Evolutionary conservation across 306 rosid species (phyloP).

Genomic region (Cicer yamashitae): DNA sequence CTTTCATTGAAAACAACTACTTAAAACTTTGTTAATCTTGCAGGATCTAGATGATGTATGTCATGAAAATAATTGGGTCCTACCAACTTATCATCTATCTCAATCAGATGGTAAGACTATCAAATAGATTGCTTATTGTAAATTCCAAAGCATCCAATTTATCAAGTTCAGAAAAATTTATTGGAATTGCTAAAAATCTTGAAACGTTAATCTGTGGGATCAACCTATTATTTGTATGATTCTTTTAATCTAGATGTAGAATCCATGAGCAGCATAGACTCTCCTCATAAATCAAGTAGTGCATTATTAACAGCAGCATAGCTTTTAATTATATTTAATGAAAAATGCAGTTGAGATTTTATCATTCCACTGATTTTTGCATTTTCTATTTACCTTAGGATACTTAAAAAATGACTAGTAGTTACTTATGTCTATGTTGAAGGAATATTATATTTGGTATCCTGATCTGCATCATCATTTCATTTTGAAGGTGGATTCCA

Average conservation of each 20-base stretch:
- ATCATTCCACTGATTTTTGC: neutral
- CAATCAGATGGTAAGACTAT: slow-evolving; percentile 54
- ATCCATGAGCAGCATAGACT: neutral
- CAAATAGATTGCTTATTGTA: neutral
- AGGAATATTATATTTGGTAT: slow-evolving; percentile 53
- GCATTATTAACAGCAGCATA: slow-evolving; percentile 7
- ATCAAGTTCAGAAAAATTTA: neutral
- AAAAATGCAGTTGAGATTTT: neutral
- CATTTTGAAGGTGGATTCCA: slow-evolving; percentile 65
- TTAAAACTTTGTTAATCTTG: slow-evolving; percentile 35
- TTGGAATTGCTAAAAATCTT: neutral
- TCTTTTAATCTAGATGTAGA: slow-evolving; percentile 31
- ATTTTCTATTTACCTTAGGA: slow-evolving; percentile 13
- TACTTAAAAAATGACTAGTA: neutral
- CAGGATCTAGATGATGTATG: slow-evolving; percentile 54
- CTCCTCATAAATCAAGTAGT: slow-evolving; percentile 1
- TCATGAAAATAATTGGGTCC: slow-evolving; percentile 54
- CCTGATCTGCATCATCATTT: slow-evolving; percentile 26
- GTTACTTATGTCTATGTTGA: slow-evolving; percentile 24
- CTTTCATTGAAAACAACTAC: slow-evolving; percentile 27
- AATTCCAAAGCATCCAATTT: neutral
- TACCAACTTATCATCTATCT: slow-evolving; percentile 57
- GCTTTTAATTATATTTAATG: slow-evolving; percentile 14
- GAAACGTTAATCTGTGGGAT: neutral
- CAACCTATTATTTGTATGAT: neutral